A percentile compares a stretch with the other conserved stretches of the same genome.
Evolutionary conservation across 83 land plant genomes (phyloP).

Genomic region (Thuja plicata): DNA sequence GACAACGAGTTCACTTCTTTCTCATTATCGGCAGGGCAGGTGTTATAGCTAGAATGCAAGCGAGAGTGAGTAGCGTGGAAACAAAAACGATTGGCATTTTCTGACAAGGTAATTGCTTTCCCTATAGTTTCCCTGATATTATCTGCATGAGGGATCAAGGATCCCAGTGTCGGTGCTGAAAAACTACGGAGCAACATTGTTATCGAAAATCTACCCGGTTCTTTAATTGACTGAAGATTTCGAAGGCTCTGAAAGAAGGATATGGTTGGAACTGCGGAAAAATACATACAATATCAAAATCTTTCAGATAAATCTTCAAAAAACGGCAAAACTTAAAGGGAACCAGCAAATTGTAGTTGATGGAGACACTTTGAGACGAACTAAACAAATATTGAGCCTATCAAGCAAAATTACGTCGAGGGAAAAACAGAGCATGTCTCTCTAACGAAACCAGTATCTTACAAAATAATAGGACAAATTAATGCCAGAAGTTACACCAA

Average conservation of each 20-base stretch:
- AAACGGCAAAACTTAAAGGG: not conserved
- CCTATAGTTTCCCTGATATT: constrained; percentile 2
- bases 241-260: not conserved
- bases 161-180: constrained; percentile 64
- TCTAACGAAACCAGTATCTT: too few relatives aligned
- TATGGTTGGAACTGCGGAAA: not conserved
- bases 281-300: not conserved
- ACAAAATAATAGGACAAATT: too few relatives aligned
- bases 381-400: not conserved
- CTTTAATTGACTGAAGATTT: not conserved
- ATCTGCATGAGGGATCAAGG: constrained; percentile 37
- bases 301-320: not conserved
- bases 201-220: not conserved
- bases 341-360: not conserved
- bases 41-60: not conserved
- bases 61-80: constrained; percentile 15
- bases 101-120: constrained; percentile 20
- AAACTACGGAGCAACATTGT: constrained; percentile 67
- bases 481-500: not conserved
- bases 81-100: constrained; percentile 1
- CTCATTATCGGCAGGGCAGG: not conserved
- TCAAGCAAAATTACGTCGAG: not conserved
- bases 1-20: constrained; percentile 12
- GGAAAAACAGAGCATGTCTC: too few relatives aligned
- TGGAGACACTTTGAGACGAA: not conserved